Evolutionary conservation across 768 basidiomycete genomes (phyloP).

Genomic region (Kwoniella bestiolae): DNA sequence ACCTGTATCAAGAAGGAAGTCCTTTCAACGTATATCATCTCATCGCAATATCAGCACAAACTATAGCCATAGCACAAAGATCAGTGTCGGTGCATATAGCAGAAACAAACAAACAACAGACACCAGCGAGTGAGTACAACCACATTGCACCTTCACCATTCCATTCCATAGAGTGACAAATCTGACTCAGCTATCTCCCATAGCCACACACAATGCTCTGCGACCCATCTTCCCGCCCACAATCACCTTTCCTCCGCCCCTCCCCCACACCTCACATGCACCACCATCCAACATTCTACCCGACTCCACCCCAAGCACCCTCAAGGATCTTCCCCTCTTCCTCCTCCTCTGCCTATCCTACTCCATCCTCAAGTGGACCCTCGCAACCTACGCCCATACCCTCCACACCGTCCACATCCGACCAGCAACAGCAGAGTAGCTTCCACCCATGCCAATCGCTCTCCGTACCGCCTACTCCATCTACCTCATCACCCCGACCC

Average conservation of each 20-base stretch:
- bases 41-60: not conserved
- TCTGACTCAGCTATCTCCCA: not conserved
- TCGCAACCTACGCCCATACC: conserved; percentile 22
- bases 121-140: not conserved
- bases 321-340: not conserved
- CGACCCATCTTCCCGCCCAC: conserved; percentile 12
- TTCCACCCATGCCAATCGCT: not conserved
- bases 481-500: not conserved
- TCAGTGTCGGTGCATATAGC: not conserved
- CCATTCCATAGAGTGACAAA: no score
- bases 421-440: not conserved
- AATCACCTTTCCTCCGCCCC: conserved; percentile 11
- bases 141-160: not conserved
- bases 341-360: no score
- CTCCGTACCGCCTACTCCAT: not conserved
- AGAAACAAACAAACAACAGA: not conserved
- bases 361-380: not conserved
- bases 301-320: not conserved
- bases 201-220: conserved; percentile 11
- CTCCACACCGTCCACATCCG: not conserved
- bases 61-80: not conserved
- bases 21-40: conserved; percentile 3
- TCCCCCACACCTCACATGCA: conserved; percentile 3
- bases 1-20: not conserved
- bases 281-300: not conserved